phyloP scores from a whole-genome alignment of 345 rosid species.

The Lenwebbia sp. region DNA sequence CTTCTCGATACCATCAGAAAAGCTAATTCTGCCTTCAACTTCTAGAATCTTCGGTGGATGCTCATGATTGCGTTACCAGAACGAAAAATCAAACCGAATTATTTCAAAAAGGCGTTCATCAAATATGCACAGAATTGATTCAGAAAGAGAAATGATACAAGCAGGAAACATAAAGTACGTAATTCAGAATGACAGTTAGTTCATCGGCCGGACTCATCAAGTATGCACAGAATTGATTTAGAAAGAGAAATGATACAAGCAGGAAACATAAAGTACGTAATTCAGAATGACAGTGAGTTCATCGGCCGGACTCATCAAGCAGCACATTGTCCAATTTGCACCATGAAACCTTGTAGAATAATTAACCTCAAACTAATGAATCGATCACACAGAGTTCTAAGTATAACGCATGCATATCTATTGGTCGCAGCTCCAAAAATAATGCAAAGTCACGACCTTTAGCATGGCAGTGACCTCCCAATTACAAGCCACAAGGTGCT shows the following conservation, averaged over 20 bases:
- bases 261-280: background rate
- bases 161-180: background rate
- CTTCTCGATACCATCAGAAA: background rate
- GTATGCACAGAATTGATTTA: background rate
- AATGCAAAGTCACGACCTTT: background rate
- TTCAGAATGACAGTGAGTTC: background rate
- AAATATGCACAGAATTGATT: background rate
- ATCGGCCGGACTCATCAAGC: background rate
- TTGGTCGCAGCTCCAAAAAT: background rate
- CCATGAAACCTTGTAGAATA: background rate
- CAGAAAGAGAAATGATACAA: background rate
- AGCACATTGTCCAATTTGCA: background rate
- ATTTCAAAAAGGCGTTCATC: background rate
- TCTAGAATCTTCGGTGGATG: background rate
- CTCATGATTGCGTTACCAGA: background rate
- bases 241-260: background rate
- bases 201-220: background rate
- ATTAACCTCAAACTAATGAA: background rate
- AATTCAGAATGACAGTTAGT: background rate
- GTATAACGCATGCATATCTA: background rate
- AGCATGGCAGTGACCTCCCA: background rate
- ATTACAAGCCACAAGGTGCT: background rate
- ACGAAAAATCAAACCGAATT: background rate
- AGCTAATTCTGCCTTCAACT: background rate
- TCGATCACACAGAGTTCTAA: background rate